These are phyloP conservation scores for Pseudofabraea citricarpa DNA, from an alignment of 2,329 filamentous ascomycete species.

Conservation along the genomic window DNA sequence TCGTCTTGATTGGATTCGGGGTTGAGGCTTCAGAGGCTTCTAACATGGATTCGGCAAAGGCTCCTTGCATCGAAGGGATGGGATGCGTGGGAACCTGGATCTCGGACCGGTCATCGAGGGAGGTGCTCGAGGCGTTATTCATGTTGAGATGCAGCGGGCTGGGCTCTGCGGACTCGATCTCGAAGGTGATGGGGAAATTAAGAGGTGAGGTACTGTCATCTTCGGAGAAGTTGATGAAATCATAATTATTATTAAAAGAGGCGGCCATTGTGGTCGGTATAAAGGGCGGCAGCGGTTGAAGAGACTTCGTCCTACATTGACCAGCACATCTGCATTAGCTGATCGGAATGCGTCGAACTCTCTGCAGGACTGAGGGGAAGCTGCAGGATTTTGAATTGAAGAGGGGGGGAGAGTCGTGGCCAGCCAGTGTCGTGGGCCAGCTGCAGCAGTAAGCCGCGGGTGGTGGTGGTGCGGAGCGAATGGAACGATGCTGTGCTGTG, in stretches of 20 bases:
- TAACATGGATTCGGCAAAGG: slow-evolving; percentile 76
- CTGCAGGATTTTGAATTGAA: too few relatives aligned
- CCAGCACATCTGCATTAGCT: slow-evolving; percentile 2
- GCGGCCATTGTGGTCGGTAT: background rate
- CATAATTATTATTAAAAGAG: background rate
- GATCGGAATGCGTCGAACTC: too few relatives aligned
- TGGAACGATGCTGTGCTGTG: too few relatives aligned
- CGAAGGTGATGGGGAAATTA: slow-evolving; percentile 2
- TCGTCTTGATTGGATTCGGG: slow-evolving; percentile 45
- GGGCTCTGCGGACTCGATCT: background rate
- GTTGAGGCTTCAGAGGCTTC: slow-evolving; percentile 56
- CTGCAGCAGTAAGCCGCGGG: too few relatives aligned
- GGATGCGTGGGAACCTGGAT: slow-evolving; percentile 55
- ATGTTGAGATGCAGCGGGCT: background rate
- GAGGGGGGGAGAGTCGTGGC: too few relatives aligned
- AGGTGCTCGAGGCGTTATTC: background rate
- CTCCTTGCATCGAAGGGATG: slow-evolving; percentile 70
- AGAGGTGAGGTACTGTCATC: background rate
- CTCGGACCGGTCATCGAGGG: background rate
- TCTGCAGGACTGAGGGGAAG: too few relatives aligned
- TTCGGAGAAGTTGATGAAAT: slow-evolving; percentile 1
- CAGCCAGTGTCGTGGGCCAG: too few relatives aligned
- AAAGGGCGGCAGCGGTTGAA: background rate
- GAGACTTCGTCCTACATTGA: background rate
- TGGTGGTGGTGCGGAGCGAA: too few relatives aligned